Conservation (phyloP, 257 asterid species). For the Solanum lignicaule region DNA sequence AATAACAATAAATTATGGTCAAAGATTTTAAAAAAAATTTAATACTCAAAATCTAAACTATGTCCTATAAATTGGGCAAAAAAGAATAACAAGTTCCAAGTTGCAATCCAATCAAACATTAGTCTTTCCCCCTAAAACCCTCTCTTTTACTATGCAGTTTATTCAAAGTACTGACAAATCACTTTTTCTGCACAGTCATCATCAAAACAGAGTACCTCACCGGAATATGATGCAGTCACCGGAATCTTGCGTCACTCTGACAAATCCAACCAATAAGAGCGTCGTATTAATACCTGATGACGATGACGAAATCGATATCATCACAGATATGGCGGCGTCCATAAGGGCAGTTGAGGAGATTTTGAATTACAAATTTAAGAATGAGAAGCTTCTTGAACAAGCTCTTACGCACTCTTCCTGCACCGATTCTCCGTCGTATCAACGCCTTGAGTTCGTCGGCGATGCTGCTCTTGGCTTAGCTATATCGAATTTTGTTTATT, state of each 20-base stretch:
- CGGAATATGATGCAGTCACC: neutral
- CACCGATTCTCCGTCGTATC: slow-evolving; percentile 45
- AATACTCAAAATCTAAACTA: too few species aligned
- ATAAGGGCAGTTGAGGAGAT: slow-evolving; percentile 44
- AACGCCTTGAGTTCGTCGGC: slow-evolving; percentile 86
- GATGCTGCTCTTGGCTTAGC: slow-evolving; percentile 62
- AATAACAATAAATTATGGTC: neutral
- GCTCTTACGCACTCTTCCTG: slow-evolving; percentile 76
- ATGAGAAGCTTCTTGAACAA: slow-evolving; percentile 48
- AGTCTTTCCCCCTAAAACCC: neutral
- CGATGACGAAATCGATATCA: neutral
- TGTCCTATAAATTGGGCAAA: neutral
- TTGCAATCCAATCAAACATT: neutral
- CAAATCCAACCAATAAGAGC: neutral
- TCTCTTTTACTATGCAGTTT: neutral
- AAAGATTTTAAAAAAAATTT: neutral
- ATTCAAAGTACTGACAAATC: neutral
- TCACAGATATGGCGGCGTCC: slow-evolving; percentile 26
- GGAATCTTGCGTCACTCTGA: neutral
- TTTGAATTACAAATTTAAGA: slow-evolving; percentile 30
- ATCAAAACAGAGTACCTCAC: neutral
- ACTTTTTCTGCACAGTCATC: neutral
- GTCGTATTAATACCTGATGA: neutral
- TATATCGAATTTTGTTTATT: slow-evolving; percentile 32
- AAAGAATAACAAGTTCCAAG: neutral